Conservation (phyloP, 805 yeast species). For the Saccharomycopsis guyanensis region DNA sequence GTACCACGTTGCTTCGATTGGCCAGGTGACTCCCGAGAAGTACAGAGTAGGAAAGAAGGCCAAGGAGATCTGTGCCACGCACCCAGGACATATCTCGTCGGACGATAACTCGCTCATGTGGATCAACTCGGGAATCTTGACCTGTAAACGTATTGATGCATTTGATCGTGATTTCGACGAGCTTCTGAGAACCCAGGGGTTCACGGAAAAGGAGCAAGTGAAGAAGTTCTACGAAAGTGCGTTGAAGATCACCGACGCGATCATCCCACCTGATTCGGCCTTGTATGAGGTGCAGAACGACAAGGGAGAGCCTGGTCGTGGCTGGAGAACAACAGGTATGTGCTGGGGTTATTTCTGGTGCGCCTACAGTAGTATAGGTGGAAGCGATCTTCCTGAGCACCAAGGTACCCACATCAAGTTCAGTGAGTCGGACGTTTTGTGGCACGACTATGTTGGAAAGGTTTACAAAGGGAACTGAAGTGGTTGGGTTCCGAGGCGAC, state of each 20-base stretch:
- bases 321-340: conserved; percentile 44
- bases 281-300: conserved; percentile 25
- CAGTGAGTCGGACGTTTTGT: conserved; percentile 1
- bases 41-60: conserved; percentile 14
- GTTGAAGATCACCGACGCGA: conserved; percentile 36
- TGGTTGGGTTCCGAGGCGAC: too few relatives aligned
- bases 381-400: conserved; percentile 20
- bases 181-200: conserved; percentile 23
- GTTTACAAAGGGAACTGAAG: conserved; percentile 7
- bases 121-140: conserved; percentile 52
- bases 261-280: conserved; percentile 44
- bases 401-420: conserved; percentile 14
- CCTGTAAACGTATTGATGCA: conserved; percentile 36
- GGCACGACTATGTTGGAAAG: conserved; percentile 14
- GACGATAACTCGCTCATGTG: conserved; percentile 41
- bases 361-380: conserved; percentile 49
- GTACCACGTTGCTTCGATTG: conserved; percentile 32
- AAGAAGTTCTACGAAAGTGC: conserved; percentile 31
- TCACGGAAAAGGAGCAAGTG: conserved; percentile 22
- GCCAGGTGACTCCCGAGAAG: conserved; percentile 23
- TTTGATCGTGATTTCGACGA: conserved; percentile 27
- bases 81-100: conserved; percentile 49
- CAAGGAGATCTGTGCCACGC: conserved; percentile 47
- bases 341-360: conserved; percentile 56
- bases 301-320: conserved; percentile 38